phyloP scores from a whole-genome alignment of 176 grass and related monocot genomes.

The Pharus latifolius region DNA sequence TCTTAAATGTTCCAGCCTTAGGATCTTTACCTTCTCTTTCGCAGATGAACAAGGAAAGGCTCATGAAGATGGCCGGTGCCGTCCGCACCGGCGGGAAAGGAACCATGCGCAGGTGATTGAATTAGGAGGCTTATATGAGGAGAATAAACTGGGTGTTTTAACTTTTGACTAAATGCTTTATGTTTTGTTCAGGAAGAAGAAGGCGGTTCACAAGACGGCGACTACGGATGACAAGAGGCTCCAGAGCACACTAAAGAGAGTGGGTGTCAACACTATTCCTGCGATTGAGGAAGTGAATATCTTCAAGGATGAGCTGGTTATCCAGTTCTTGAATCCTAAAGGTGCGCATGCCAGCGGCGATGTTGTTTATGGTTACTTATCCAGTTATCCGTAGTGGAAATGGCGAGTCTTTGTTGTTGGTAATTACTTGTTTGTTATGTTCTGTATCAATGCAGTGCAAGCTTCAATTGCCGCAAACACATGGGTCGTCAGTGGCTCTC shows the following conservation, averaged over 20 bases:
- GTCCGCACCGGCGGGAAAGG: constrained; percentile 85
- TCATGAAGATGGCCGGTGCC: constrained; percentile 84
- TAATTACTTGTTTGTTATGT: background rate
- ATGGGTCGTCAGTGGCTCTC: constrained; percentile 93
- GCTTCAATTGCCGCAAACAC: constrained; percentile 95
- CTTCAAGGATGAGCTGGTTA: constrained; percentile 97
- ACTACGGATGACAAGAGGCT: constrained; percentile 92
- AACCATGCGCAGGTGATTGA: constrained; percentile 55
- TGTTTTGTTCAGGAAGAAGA: constrained; percentile 73
- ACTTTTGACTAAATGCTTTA: background rate
- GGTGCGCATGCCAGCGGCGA: constrained; percentile 12
- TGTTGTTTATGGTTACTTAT: background rate
- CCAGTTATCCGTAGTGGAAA: background rate
- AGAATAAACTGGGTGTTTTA: background rate
- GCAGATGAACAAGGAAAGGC: constrained; percentile 86
- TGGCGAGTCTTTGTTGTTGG: background rate
- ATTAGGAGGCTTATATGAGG: background rate
- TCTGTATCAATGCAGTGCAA: constrained; percentile 54
- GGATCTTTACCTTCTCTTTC: background rate
- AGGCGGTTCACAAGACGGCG: constrained; percentile 83
- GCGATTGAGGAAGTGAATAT: constrained; percentile 99
- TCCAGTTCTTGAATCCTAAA: constrained; percentile 96
- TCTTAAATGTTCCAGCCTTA: background rate
- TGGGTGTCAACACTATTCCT: constrained; percentile 89
- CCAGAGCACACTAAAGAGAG: constrained; percentile 94